These are phyloP conservation scores for Penicillium chermesinum DNA, from an alignment of 495 filamentous ascomycete species.

Conservation along the genomic window DNA sequence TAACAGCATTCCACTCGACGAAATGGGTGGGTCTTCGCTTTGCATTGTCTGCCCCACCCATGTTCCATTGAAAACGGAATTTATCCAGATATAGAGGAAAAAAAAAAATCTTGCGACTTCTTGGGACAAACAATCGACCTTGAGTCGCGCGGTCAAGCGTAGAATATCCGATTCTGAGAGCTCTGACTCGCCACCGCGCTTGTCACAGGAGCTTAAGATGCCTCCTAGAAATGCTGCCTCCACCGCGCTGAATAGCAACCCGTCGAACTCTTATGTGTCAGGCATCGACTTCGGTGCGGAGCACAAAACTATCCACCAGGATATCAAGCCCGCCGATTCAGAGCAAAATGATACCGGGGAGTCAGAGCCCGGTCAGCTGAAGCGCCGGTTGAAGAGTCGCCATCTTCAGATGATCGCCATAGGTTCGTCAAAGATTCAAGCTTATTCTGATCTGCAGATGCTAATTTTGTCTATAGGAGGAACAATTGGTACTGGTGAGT, in stretches of 20 bases:
- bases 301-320: constrained; percentile 12
- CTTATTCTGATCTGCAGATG: constrained; percentile 32
- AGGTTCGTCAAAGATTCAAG: constrained; percentile 38
- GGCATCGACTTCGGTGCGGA: constrained; percentile 7
- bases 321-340: constrained; percentile 22
- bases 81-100: constrained; percentile 1
- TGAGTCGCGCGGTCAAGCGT: background rate
- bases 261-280: constrained; percentile 1
- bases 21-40: background rate
- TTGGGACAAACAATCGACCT: background rate
- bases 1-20: constrained; percentile 21
- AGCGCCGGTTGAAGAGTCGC: constrained; percentile 58
- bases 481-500: constrained; percentile 62
- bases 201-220: constrained; percentile 11
- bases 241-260: background rate
- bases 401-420: constrained; percentile 67
- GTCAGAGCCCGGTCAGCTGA: constrained; percentile 21
- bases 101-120: constrained; percentile 4
- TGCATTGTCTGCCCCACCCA: constrained; percentile 7
- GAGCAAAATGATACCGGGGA: constrained; percentile 16
- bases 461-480: constrained; percentile 58
- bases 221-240: constrained; percentile 10
- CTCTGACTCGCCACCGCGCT: background rate
- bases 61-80: constrained; percentile 21
- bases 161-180: background rate